Conservation (phyloP, 2,329 filamentous ascomycete species). For the Domatiomyces globalis region DNA sequence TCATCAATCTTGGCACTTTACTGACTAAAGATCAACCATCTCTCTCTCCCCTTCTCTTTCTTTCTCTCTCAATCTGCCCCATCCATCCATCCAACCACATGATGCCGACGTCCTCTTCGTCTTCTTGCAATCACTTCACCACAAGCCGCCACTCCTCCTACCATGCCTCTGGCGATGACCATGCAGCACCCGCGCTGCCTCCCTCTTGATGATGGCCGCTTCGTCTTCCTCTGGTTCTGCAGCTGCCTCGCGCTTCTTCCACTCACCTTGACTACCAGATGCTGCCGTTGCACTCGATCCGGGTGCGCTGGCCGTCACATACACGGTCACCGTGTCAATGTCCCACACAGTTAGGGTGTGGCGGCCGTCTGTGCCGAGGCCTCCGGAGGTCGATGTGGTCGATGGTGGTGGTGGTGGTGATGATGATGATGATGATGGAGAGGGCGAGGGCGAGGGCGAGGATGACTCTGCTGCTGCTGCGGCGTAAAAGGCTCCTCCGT, state of each 20-base stretch:
- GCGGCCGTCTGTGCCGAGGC: background rate
- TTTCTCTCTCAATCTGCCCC: too few relatives aligned
- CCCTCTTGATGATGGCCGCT: too few relatives aligned
- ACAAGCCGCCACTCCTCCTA: too few relatives aligned
- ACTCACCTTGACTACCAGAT: background rate
- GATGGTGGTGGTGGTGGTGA: background rate
- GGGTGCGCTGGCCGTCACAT: background rate
- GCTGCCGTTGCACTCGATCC: background rate
- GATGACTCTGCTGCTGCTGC: background rate
- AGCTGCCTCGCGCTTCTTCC: background rate
- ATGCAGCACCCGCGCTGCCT: too few relatives aligned
- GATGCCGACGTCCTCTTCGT: background rate
- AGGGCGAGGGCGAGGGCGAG: background rate
- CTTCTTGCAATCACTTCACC: too few relatives aligned
- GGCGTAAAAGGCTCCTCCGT: background rate
- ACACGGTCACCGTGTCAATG: constrained; percentile 7
- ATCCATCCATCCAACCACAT: too few relatives aligned
- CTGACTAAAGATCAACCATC: background rate
- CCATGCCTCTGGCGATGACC: too few relatives aligned
- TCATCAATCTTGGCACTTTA: background rate
- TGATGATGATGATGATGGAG: background rate
- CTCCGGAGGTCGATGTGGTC: background rate
- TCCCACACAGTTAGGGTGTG: constrained; percentile 4
- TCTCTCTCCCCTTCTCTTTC: too few relatives aligned
- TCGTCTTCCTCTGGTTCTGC: too few relatives aligned